These are phyloP conservation scores for Russula sp. DNA, from an alignment of 768 basidiomycete genomes.

Conservation along the genomic window DNA sequence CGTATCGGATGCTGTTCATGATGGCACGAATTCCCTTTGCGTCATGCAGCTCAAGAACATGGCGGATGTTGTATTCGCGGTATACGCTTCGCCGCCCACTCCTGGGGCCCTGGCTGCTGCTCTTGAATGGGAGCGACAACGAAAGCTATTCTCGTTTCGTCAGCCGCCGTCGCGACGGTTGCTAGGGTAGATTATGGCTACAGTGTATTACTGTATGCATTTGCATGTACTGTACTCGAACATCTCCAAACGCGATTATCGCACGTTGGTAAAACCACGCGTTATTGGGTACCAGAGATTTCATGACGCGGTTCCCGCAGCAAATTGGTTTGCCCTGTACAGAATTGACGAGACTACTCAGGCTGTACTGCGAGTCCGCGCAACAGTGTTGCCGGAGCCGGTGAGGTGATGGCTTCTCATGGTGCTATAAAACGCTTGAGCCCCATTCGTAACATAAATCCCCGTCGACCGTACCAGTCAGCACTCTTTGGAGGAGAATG, in stretches of 20 bases:
- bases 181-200: neutral
- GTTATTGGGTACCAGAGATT: neutral
- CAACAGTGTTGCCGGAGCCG: neutral
- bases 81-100: conserved; percentile 16
- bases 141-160: neutral
- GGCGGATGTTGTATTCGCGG: conserved; percentile 11
- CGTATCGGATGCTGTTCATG: conserved; percentile 12
- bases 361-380: too few species aligned
- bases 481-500: conserved; percentile 10
- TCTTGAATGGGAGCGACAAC: conserved; percentile 9
- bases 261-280: neutral
- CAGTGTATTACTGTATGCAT: too few species aligned
- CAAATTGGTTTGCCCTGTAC: neutral
- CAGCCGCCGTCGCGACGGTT: neutral
- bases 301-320: neutral
- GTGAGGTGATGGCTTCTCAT: neutral
- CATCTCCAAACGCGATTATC: neutral
- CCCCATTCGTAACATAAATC: neutral
- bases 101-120: neutral
- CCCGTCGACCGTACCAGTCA: neutral
- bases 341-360: too few species aligned
- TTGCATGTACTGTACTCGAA: neutral
- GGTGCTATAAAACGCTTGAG: neutral
- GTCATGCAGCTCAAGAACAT: conserved; percentile 18
- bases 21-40: conserved; percentile 16